Evolutionary conservation across 768 basidiomycete species (phyloP), one percentile per base, ranked within the genome.

Genomic region (Tulasnella sp.): DNA sequence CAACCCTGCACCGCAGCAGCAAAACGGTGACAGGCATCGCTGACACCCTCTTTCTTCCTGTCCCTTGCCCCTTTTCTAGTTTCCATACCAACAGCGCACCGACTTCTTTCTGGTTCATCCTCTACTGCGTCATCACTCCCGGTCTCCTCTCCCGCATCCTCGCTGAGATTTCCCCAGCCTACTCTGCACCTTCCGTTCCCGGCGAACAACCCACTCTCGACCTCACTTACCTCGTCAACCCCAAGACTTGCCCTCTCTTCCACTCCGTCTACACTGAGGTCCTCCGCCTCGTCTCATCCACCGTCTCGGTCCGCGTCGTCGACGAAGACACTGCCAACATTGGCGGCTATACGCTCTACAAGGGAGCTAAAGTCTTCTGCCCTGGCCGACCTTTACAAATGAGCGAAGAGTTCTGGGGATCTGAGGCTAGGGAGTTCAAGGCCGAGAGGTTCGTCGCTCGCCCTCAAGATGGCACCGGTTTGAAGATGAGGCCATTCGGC

Each of bases 401-500:
- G 17, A 36, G 34, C 45, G 31, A 34, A 29, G 52, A 58, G 36
- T 54, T 75, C 37, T 75, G 73, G 73, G 73, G 73, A 19, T 3
- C 31, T 15, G 40, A 54, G 14, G 73, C 64, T 5, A 36, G 9
- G 34, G 34, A 75, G 37, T 75, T 75, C 64, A 67, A 58, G 19
- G 42, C 73, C 52, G 64, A 58, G 49, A 67, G 73, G 34, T 75
- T 75, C 58, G n/a, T 75, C 36, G 52, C 54, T 34, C 54, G 58
- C 14, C 73, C 73, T 22, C 45, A 58, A 42, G 73, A 75, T 37
- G 45, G 31, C 11, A 54, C 31, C 19, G 40, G 73, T 19, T 29
- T 38, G 64, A 75, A 58, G 73, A 75, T 75, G 73, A 17, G 73
- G 37, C 73, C 73, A 19, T 75, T 75, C 64, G 73, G 73, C 22